These are phyloP conservation scores for Phanerochaete sordida DNA, from an alignment of 768 basidiomycete species.

Conservation along the genomic window DNA sequence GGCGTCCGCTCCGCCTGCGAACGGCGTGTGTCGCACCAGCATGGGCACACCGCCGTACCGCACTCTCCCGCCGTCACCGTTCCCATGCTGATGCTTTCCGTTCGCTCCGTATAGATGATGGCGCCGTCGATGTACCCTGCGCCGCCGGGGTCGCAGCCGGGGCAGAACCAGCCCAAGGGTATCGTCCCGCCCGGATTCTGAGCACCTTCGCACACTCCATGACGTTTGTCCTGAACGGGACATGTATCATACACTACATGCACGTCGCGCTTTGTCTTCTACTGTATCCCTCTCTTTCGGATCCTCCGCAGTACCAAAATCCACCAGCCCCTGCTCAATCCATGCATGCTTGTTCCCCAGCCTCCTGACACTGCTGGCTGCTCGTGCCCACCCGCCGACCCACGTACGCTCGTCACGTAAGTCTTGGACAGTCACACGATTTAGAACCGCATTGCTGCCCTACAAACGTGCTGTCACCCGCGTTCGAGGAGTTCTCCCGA, in stretches of 20 bases:
- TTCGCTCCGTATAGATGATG: constrained; percentile 56
- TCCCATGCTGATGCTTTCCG: constrained; percentile 6
- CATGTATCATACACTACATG: constrained; percentile 17
- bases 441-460: not conserved
- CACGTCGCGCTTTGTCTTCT: not conserved
- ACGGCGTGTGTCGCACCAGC: not conserved
- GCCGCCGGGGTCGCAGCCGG: constrained; percentile 36
- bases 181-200: constrained; percentile 87
- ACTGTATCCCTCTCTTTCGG: constrained; percentile 6
- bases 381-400: not conserved
- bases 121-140: constrained; percentile 58
- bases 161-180: constrained; percentile 40
- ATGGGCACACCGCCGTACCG: not conserved
- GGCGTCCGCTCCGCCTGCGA: constrained; percentile 4
- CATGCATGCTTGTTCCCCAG: not conserved
- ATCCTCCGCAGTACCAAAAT: constrained; percentile 3
- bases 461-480: not conserved
- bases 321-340: not conserved
- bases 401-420: not conserved
- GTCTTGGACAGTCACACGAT: not conserved
- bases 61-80: not conserved
- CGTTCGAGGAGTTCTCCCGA: not conserved
- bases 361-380: not conserved
- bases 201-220: constrained; percentile 18
- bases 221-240: constrained; percentile 2